These are phyloP conservation scores for Physocladia obscura DNA, from an alignment of 192 early-diverging fungal genomes.

Conservation along the genomic window DNA sequence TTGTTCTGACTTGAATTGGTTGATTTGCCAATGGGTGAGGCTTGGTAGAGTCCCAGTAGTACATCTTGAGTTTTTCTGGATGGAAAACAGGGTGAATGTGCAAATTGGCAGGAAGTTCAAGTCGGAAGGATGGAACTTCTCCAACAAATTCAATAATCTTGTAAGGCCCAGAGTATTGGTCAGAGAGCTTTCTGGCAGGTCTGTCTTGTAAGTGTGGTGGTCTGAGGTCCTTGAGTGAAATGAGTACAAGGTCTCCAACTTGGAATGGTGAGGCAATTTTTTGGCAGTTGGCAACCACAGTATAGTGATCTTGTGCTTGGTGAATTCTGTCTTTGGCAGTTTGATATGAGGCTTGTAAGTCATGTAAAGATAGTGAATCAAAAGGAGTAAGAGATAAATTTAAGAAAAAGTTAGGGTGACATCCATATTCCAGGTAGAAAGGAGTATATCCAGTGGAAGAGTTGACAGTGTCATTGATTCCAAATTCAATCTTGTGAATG, in stretches of 20 bases:
- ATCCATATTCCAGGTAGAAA: constrained; percentile 29
- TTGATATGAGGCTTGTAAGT: too few species aligned
- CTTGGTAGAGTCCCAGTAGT: too few species aligned
- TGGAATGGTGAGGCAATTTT: background rate
- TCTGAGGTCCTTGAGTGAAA: background rate
- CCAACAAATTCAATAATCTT: background rate
- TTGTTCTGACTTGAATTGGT: too few species aligned
- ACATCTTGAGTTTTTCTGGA: background rate
- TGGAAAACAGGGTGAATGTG: constrained; percentile 13
- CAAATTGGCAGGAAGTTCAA: constrained; percentile 3
- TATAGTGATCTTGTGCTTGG: constrained; percentile 1
- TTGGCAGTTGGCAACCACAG: background rate
- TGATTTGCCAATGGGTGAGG: too few species aligned
- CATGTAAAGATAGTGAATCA: too few species aligned
- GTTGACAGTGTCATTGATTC: constrained; percentile 50
- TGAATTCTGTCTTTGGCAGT: constrained; percentile 48
- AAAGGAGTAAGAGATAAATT: too few species aligned
- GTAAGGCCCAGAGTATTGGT: constrained; percentile 11
- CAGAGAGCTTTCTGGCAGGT: background rate
- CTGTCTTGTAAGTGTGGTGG: background rate
- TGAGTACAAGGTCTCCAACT: constrained; percentile 12
- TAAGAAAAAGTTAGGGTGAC: constrained; percentile 33
- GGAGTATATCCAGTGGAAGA: constrained; percentile 29
- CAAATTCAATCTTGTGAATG: constrained; percentile 46
- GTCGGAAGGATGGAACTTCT: background rate